Evolutionary conservation across 2,329 filamentous ascomycete species (phyloP).

Genomic region (Aspergillus pseudoterreus): DNA sequence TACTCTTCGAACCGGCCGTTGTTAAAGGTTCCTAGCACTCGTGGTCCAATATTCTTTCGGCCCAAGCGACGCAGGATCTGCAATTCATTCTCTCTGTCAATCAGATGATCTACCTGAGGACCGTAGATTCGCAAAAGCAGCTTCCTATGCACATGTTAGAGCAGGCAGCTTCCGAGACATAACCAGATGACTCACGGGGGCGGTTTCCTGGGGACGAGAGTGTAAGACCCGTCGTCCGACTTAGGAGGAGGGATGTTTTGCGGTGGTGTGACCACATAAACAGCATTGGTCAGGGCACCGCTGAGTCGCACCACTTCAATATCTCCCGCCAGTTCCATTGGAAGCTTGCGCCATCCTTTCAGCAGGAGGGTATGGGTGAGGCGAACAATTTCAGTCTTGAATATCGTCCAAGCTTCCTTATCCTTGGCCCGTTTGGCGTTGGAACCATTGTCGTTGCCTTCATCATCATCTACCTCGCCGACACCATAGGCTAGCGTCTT

Average conservation of each 20-base stretch:
- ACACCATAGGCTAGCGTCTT: slow-evolving; percentile 77
- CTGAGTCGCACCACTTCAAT: slow-evolving; percentile 55
- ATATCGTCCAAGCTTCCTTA: slow-evolving; percentile 72
- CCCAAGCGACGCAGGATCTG: slow-evolving; percentile 80
- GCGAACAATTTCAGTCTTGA: slow-evolving; percentile 89
- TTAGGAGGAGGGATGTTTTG: slow-evolving; percentile 51
- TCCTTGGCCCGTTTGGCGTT: slow-evolving; percentile 60
- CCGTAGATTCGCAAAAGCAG: slow-evolving; percentile 89
- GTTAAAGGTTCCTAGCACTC: slow-evolving; percentile 82
- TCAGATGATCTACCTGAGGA: slow-evolving; percentile 90
- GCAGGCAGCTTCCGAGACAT: neutral
- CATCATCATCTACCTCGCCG: slow-evolving; percentile 44
- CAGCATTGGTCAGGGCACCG: slow-evolving; percentile 91
- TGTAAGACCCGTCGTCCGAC: slow-evolving; percentile 37
- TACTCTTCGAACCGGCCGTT: slow-evolving; percentile 97
- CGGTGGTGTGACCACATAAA: slow-evolving; percentile 89
- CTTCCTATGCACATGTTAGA: slow-evolving; percentile 49
- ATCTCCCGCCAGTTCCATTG: slow-evolving; percentile 45
- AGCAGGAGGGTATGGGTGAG: slow-evolving; percentile 83
- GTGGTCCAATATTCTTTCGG: slow-evolving; percentile 87
- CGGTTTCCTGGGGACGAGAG: slow-evolving; percentile 41
- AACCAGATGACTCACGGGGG: slow-evolving; percentile 48
- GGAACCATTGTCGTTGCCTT: slow-evolving; percentile 38
- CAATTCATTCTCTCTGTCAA: slow-evolving; percentile 87
- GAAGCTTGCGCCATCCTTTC: slow-evolving; percentile 85